These are phyloP conservation scores for Pezizomycotina sp. DNA, from an alignment of 2,329 filamentous ascomycete genomes.

Conservation along the genomic window DNA sequence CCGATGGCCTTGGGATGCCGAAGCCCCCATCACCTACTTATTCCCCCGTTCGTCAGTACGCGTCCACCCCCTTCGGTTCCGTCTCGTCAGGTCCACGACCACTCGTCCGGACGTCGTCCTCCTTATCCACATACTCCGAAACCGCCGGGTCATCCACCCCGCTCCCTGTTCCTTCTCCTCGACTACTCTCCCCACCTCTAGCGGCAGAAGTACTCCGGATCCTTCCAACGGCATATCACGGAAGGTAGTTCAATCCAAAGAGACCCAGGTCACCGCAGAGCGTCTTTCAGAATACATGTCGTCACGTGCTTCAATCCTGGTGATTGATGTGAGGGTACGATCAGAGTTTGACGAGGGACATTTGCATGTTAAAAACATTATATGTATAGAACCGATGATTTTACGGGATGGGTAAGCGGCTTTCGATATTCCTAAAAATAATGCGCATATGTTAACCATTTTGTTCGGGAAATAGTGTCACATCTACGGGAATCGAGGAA, in stretches of 20 bases:
- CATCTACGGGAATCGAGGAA: constrained; percentile 47
- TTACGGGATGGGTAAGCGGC: constrained; percentile 49
- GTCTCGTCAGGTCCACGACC: constrained; percentile 8
- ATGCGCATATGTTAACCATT: no score
- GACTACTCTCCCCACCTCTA: constrained; percentile 26
- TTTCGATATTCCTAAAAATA: constrained; percentile 33
- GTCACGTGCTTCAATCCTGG: constrained; percentile 46
- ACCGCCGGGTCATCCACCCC: constrained; percentile 24
- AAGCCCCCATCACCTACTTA: constrained; percentile 61
- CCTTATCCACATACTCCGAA: constrained; percentile 28
- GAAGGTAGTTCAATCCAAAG: constrained; percentile 38
- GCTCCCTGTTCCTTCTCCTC: constrained; percentile 27
- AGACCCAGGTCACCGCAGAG: no score
- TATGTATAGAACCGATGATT: constrained; percentile 77
- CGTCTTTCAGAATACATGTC: constrained; percentile 56
- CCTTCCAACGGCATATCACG: constrained; percentile 28
- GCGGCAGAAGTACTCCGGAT: constrained; percentile 23
- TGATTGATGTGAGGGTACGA: constrained; percentile 73
- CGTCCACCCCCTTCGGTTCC: constrained; percentile 3
- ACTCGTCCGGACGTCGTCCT: constrained; percentile 7
- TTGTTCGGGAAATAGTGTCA: no score
- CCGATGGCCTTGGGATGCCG: no score
- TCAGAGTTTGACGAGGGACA: constrained; percentile 76
- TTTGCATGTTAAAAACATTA: constrained; percentile 64
- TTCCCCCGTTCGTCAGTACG: constrained; percentile 55